Evolutionary conservation across 805 yeast species (phyloP), one percentile per base, ranked within the genome.

Genomic region (Metschnikowia lochheadii): DNA sequence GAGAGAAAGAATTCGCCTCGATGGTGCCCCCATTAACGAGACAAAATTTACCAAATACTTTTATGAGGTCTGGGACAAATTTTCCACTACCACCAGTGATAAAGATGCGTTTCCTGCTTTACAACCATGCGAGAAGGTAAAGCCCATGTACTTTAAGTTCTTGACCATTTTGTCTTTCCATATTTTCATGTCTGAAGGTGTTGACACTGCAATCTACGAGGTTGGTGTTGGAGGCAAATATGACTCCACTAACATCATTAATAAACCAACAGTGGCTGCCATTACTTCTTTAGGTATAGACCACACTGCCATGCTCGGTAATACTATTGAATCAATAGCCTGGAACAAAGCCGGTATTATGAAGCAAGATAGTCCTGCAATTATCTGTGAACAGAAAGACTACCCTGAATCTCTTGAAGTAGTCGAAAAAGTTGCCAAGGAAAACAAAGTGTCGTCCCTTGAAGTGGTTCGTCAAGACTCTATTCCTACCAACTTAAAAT

Each of bases 151-250:
- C 66, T 94, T 94, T 78, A 84, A 96, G 63, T 95, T 81, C 67
- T 72, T 94, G 64, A 94, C 99, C 0, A 69, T 95, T 15, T 67
- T 94, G 52, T 89, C 97, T 2, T 94, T 90, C 73, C 97, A 95
- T 65, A 86, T 89, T 0, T 95, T 95, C 60, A 65, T 89, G 69
- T 77, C 81, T 49, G 99, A 94, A 68, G 86, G 87, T 1, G 91
- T 94, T n/a, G 87, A 90, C 63, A 81, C 96, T 34, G 97, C 98
- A 11, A 85, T 94, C 36, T 90, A 88, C 63, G 99, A 94, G 66
- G 99, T 95, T 31, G 99, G 99, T 20, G 96, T 94, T 44, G 99
- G 99, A 29, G 99, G 99, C 6, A 95, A 88, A 63, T 89, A 83
- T 62, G 99, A 94, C 67, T 89, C 97, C n/a, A 94, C 99, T 11